Evolutionary conservation across 257 asterid species (phyloP), one percentile per base, ranked within the genome.

Genomic region (Solanum corneliomulleri): DNA sequence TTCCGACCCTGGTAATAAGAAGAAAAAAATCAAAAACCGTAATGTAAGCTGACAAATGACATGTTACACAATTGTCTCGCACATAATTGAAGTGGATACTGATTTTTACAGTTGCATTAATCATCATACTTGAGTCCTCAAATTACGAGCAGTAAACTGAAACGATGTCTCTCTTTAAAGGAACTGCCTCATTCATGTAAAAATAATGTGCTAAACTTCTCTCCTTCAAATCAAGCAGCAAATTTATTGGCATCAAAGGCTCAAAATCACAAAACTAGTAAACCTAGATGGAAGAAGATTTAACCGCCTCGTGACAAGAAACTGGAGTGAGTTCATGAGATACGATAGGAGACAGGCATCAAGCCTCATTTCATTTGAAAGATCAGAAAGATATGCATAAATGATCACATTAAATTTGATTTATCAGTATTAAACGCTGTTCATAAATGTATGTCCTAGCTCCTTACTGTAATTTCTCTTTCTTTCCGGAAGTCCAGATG

Each of bases 1-100:
- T 97, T 97, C 91, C 96, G 99, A 82, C 99, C 99, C 99, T 96
- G 91, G 56, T 89, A 77, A 86, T 56, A 45, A 71, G 42, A 15
- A 69, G 27, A 72, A 35, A n/a, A 78, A 33, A 21, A 58, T 31
- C 23, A 35, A 7, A 83, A 60, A 58, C 86, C 39, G 5, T 9
- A 37, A 58, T 4, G 86, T 21, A 62, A 23, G 58, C 49, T 62
- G 86, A 60, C 13, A 39, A 52, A 66, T 58, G 66, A 58, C 66
- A 58, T 58, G 66, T 58, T 58, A 80, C 27, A 47, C 84, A 45
- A 14, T 37, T 47, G 42, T 45, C 66, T 27, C 84, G 12, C 60
- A 80, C 84, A 8, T 29, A 27, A 47, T 80, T 80, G 16, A 47
- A 80, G 66, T 47, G 68, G 66, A 47, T 27, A 80, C 66, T 8